Conservation (phyloP, 2,329 filamentous ascomycete species). For the Sphaerulina populicola region DNA sequence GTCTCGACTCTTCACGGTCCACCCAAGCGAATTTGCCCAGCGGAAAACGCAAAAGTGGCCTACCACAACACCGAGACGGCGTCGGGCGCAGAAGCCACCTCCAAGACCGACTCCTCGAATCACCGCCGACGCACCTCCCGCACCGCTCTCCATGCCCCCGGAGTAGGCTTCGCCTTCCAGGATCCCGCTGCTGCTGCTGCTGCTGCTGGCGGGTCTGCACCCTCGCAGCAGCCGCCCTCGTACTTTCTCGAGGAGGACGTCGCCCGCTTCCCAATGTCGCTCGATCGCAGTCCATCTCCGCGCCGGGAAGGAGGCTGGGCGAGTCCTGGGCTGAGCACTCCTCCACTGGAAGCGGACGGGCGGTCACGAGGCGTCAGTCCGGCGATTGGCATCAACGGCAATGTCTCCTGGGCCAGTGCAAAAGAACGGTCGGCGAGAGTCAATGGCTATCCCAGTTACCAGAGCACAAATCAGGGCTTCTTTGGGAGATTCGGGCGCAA, state of each 20-base stretch:
- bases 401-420: slow-evolving; percentile 72
- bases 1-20: not conserved
- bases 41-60: slow-evolving; percentile 2
- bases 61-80: not conserved
- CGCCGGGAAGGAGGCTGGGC: slow-evolving; percentile 78
- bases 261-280: slow-evolving; percentile 53
- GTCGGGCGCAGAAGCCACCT: slow-evolving; percentile 19
- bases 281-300: slow-evolving; percentile 82
- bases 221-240: slow-evolving; percentile 13
- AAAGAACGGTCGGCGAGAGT: slow-evolving; percentile 67
- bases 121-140: slow-evolving; percentile 20
- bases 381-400: slow-evolving; percentile 43
- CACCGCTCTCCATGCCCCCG: slow-evolving; percentile 11
- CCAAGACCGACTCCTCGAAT: slow-evolving; percentile 10
- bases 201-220: slow-evolving; percentile 3
- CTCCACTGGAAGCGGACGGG: slow-evolving; percentile 38
- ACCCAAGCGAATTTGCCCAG: not conserved
- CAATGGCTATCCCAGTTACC: slow-evolving; percentile 65
- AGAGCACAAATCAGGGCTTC: slow-evolving; percentile 73
- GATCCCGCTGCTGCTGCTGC: slow-evolving; percentile 2
- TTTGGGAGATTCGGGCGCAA: slow-evolving; percentile 76
- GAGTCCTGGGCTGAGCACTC: slow-evolving; percentile 65
- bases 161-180: slow-evolving; percentile 2
- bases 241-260: slow-evolving; percentile 23
- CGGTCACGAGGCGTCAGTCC: slow-evolving; percentile 59